Conservation (phyloP, 2,329 filamentous ascomycete genomes). For the Colletotrichum sansevieriae region DNA sequence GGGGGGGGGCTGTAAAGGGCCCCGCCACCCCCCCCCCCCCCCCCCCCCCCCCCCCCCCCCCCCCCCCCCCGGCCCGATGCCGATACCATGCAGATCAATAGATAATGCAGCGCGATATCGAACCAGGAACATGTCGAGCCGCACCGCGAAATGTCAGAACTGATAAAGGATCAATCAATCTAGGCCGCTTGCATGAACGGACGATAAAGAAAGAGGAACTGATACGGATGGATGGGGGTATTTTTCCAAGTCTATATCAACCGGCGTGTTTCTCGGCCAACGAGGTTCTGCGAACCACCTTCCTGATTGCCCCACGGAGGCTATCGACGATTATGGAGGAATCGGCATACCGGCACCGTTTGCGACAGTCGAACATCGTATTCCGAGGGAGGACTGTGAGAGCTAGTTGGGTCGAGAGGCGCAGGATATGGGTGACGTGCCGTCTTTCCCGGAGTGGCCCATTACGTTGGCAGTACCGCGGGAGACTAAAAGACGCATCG, state of each 20-base stretch:
- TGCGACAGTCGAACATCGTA: conserved; percentile 1
- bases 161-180: conserved; percentile 1
- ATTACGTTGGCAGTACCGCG: not conserved
- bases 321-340: conserved; percentile 6
- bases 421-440: conserved; percentile 10
- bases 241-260: not conserved
- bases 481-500: conserved; percentile 1
- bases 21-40: no score
- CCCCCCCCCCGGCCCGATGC: conserved; percentile 15
- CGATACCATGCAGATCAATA: conserved; percentile 37
- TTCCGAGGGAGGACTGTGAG: not conserved
- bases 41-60: no score
- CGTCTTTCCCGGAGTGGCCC: conserved; percentile 11
- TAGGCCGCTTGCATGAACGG: conserved; percentile 7
- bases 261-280: not conserved
- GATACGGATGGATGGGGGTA: not conserved
- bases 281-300: conserved; percentile 5
- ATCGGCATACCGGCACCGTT: conserved; percentile 34
- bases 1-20: no score
- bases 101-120: conserved; percentile 38
- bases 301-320: not conserved
- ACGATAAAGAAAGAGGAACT: not conserved
- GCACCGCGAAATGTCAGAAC: not conserved
- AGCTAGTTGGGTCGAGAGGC: conserved; percentile 1
- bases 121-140: not conserved